These are phyloP conservation scores for Cenococcum geophilum DNA, from an alignment of 495 filamentous ascomycete genomes.

Conservation along the genomic window DNA sequence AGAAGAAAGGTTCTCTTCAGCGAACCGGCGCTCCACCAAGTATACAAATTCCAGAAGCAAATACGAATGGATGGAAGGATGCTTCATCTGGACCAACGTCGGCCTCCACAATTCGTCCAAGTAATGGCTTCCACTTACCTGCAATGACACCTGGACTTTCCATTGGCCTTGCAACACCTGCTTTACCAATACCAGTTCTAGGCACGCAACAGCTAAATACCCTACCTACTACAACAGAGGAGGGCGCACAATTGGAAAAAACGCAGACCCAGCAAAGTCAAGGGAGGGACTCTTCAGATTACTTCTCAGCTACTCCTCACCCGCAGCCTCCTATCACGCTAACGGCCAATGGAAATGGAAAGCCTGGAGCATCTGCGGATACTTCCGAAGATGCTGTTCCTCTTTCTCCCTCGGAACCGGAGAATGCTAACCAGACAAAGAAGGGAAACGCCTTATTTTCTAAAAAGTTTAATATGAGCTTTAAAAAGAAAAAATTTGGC, in stretches of 20 bases:
- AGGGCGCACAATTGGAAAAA: constrained; percentile 43
- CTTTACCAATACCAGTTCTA: constrained; percentile 17
- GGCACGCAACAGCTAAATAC: constrained; percentile 36
- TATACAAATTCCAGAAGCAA: constrained; percentile 57
- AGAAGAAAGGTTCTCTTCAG: constrained; percentile 51
- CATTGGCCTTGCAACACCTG: constrained; percentile 76
- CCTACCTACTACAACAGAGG: constrained; percentile 48
- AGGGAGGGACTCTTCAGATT: constrained; percentile 51
- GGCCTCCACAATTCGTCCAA: constrained; percentile 57
- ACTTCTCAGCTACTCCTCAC: constrained; percentile 51
- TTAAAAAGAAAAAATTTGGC: constrained; percentile 72
- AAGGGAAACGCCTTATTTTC: constrained; percentile 64
- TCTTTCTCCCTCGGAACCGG: constrained; percentile 37
- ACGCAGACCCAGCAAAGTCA: constrained; percentile 42
- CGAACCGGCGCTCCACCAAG: constrained; percentile 54
- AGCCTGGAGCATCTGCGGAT: constrained; percentile 22
- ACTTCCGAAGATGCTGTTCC: constrained; percentile 10
- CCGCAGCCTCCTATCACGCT: constrained; percentile 18
- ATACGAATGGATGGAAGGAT: constrained; percentile 44
- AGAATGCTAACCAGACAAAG: constrained; percentile 66
- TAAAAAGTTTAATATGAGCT: constrained; percentile 82
- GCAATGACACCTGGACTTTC: constrained; percentile 65
- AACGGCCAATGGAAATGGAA: constrained; percentile 11
- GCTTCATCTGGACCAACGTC: constrained; percentile 48
- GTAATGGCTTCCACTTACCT: constrained; percentile 51